Evolutionary conservation across 2,329 filamentous ascomycete species (phyloP).

Genomic region (Cladosporium colombiae): DNA sequence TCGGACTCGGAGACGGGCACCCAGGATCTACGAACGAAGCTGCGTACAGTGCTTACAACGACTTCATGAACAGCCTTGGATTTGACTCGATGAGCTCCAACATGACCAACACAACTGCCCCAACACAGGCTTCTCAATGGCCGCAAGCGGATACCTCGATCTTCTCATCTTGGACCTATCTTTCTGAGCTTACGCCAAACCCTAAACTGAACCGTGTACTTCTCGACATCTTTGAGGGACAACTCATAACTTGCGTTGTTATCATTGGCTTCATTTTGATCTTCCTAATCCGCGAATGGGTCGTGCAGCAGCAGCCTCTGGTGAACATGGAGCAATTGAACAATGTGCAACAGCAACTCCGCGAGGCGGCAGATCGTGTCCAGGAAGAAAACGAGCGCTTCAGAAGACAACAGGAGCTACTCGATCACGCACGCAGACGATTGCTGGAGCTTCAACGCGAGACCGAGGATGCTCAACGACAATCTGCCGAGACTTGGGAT

Average conservation of each 20-base stretch:
- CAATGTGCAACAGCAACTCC: conserved; percentile 29
- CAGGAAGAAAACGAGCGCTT: conserved; percentile 32
- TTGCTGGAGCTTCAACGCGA: conserved; percentile 31
- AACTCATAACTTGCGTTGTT: conserved; percentile 87
- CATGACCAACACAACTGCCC: not conserved
- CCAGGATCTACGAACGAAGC: not conserved
- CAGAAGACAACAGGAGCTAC: conserved; percentile 30
- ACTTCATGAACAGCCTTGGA: not conserved
- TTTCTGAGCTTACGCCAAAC: conserved; percentile 69
- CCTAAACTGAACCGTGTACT: conserved; percentile 74
- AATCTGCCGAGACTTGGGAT: conserved; percentile 25
- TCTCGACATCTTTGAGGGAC: conserved; percentile 84
- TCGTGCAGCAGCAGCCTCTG: conserved; percentile 94
- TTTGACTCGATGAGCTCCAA: not conserved
- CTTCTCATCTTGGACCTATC: conserved; percentile 36
- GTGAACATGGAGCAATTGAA: conserved; percentile 58
- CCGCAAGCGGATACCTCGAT: conserved; percentile 31
- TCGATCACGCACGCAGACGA: conserved; percentile 31
- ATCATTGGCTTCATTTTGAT: conserved; percentile 95
- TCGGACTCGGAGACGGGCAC: conserved; percentile 14
- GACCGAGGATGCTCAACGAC: conserved; percentile 20
- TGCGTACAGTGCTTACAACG: not conserved
- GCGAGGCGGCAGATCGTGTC: conserved; percentile 31
- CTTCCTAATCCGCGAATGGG: conserved; percentile 94
- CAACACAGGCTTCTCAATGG: conserved; percentile 7